A percentile compares a stretch with the other conserved stretches of the same genome.
Evolutionary conservation across 148 eudicot species (phyloP).

Genomic region (Camellia lanceoleosa): DNA sequence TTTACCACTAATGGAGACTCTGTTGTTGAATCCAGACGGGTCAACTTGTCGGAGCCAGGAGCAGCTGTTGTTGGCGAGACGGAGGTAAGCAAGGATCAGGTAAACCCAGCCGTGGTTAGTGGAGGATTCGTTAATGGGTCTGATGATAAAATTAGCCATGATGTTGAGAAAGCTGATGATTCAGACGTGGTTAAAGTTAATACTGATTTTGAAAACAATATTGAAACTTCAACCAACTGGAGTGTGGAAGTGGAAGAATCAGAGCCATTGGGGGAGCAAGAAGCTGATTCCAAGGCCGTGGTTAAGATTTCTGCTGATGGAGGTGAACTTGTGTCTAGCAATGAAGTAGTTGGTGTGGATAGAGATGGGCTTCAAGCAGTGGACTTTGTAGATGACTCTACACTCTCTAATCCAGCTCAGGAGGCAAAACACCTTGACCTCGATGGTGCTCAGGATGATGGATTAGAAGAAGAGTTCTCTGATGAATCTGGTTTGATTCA

Average conservation of each 20-base stretch:
- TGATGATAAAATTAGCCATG: constrained; percentile 18
- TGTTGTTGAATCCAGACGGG: constrained; percentile 30
- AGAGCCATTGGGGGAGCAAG: constrained; percentile 13
- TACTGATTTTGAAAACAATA: not conserved
- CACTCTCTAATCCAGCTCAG: not conserved
- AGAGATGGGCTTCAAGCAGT: constrained; percentile 25
- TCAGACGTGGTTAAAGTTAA: not conserved
- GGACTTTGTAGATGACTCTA: constrained; percentile 14
- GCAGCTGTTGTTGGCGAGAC: constrained; percentile 38
- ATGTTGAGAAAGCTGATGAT: constrained; percentile 25
- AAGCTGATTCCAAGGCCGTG: constrained; percentile 20
- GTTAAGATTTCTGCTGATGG: constrained; percentile 10
- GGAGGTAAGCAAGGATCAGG: constrained; percentile 28
- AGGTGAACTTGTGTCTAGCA: constrained; percentile 18
- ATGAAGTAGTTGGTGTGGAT: constrained; percentile 4
- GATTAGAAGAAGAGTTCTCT: constrained; percentile 16
- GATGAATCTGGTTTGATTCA: constrained; percentile 11
- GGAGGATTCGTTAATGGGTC: constrained; percentile 26
- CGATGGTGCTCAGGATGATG: constrained; percentile 19
- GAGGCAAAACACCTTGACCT: constrained; percentile 13
- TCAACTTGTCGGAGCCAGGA: constrained; percentile 36
- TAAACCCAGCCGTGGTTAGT: constrained; percentile 21
- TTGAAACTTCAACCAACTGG: not conserved
- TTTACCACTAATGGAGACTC: constrained; percentile 28
- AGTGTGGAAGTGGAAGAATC: constrained; percentile 5